A percentile compares a stretch with the other conserved stretches of the same genome.
Conservation (phyloP, 2,329 filamentous ascomycete species). For the Stagonosporopsis chrysanthemi region DNA sequence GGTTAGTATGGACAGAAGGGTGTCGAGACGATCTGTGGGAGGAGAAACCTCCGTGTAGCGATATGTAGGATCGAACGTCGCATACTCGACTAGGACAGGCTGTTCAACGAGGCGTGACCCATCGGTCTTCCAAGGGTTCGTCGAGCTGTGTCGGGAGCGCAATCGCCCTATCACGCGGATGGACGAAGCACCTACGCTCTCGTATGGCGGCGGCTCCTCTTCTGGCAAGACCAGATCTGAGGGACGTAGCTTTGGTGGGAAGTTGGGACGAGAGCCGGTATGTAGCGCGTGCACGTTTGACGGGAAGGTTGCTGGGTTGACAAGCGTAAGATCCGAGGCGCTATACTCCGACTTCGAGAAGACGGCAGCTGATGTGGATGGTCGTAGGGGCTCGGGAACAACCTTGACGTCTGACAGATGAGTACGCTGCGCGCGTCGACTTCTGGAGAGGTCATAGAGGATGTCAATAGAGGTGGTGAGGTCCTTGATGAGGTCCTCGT, state of each 20-base stretch:
- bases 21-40: slow-evolving; percentile 55
- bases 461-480: slow-evolving; percentile 81
- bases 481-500: slow-evolving; percentile 77
- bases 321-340: slow-evolving; percentile 54
- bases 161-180: slow-evolving; percentile 57
- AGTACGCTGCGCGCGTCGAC: slow-evolving; percentile 58
- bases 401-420: slow-evolving; percentile 31
- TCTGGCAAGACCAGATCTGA: slow-evolving; percentile 54
- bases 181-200: slow-evolving; percentile 55
- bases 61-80: slow-evolving; percentile 58
- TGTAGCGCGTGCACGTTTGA: slow-evolving; percentile 27
- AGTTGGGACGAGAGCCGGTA: slow-evolving; percentile 28
- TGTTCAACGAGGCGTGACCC: slow-evolving; percentile 50
- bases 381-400: slow-evolving; percentile 26
- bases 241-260: slow-evolving; percentile 55
- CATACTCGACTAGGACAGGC: slow-evolving; percentile 75
- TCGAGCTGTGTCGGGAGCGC: slow-evolving; percentile 44
- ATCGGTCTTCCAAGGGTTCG: slow-evolving; percentile 50
- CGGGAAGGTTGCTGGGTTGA: slow-evolving; percentile 50
- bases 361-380: slow-evolving; percentile 28
- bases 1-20: slow-evolving; percentile 45
- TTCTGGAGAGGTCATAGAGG: slow-evolving; percentile 76
- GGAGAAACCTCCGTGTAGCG: slow-evolving; percentile 56
- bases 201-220: slow-evolving; percentile 59
- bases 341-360: slow-evolving; percentile 48